phyloP scores from a whole-genome alignment of 192 early-diverging fungal genomes.

The Coemansia sp. region DNA sequence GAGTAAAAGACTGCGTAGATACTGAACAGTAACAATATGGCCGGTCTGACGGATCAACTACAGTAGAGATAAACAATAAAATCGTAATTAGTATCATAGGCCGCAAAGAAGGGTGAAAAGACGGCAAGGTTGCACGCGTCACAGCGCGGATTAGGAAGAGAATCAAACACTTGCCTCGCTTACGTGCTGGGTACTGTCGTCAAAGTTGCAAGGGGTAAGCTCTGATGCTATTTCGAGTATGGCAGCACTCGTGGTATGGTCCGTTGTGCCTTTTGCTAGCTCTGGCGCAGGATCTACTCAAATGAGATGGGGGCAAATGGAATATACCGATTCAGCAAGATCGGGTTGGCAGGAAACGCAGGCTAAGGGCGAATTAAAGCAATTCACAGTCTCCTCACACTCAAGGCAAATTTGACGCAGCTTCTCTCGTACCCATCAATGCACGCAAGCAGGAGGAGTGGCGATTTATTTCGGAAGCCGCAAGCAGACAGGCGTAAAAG shows the following conservation, averaged over 20 bases:
- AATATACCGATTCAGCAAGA: background rate
- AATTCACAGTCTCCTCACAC: background rate
- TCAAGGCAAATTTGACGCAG: background rate
- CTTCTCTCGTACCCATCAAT: slow-evolving; percentile 20
- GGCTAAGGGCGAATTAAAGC: background rate
- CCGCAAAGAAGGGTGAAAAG: background rate
- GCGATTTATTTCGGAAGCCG: background rate
- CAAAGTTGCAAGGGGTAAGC: slow-evolving; percentile 27
- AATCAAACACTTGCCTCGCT: slow-evolving; percentile 28
- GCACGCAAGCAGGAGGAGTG: background rate
- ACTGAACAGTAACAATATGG: slow-evolving; percentile 20
- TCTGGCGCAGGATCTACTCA: background rate
- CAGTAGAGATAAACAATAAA: background rate
- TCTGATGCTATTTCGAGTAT: slow-evolving; percentile 1
- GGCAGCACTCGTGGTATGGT: background rate
- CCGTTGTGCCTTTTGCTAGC: background rate
- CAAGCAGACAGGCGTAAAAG: background rate
- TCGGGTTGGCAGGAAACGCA: background rate
- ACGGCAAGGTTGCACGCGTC: background rate
- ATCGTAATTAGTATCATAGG: too few relatives aligned
- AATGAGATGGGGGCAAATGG: background rate
- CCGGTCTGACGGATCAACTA: slow-evolving; percentile 40
- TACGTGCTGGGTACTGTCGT: slow-evolving; percentile 24
- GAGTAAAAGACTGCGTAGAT: slow-evolving; percentile 41
- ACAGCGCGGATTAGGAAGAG: too few relatives aligned